Percentiles rank a stretch among this genome's conserved stretches.
Conservation (phyloP, 1,284 basidiomycete species). For the Schizopora paradoxa region DNA sequence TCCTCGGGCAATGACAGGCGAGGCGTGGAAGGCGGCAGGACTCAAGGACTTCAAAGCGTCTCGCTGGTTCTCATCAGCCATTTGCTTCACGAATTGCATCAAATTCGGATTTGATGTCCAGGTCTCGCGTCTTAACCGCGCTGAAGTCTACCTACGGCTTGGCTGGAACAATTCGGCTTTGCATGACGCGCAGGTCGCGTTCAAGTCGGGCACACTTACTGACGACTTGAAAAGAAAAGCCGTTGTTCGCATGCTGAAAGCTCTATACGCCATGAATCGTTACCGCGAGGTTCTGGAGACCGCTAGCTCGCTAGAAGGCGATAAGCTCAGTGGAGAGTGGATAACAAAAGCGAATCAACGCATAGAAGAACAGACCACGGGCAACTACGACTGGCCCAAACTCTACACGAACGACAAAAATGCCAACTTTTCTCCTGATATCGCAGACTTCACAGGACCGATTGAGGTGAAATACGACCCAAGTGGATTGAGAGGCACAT, state of each 20-base stretch:
- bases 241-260: constrained; percentile 7
- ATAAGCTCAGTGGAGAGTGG: constrained; percentile 1
- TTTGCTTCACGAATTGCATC: constrained; percentile 9
- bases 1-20: no score
- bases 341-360: constrained; percentile 3
- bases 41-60: constrained; percentile 9
- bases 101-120: not conserved
- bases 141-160: constrained; percentile 10
- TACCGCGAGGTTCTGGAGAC: constrained; percentile 7
- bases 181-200: constrained; percentile 6
- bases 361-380: not conserved
- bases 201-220: not conserved
- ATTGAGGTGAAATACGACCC: constrained; percentile 3
- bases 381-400: constrained; percentile 9
- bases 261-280: not conserved
- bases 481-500: constrained; percentile 6
- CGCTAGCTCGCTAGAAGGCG: not conserved
- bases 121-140: constrained; percentile 8
- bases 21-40: constrained; percentile 5
- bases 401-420: constrained; percentile 1
- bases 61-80: constrained; percentile 3
- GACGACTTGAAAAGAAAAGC: constrained; percentile 2
- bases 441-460: constrained; percentile 13
- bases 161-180: constrained; percentile 12
- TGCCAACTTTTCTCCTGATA: not conserved